These are phyloP conservation scores for Cucurbita pepo DNA, from an alignment of 306 rosid species.

Conservation along the genomic window DNA sequence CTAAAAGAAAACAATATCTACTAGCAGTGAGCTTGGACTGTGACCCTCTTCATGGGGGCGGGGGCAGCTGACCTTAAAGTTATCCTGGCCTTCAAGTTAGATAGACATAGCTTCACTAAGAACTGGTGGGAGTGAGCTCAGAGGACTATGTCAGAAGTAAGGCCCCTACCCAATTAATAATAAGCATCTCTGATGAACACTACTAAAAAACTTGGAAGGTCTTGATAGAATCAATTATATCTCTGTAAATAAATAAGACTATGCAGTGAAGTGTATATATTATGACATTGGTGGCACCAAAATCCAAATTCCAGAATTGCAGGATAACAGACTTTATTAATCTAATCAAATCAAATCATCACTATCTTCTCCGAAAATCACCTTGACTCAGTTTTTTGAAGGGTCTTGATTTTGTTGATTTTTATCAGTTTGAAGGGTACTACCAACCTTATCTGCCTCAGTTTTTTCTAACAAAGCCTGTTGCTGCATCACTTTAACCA, in stretches of 20 bases:
- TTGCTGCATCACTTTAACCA: conserved; percentile 53
- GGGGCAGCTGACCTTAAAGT: no score
- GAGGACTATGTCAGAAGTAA: no score
- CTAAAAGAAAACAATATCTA: no score
- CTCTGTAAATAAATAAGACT: neutral
- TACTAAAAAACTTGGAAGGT: neutral
- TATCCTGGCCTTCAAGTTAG: no score
- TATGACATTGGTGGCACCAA: neutral
- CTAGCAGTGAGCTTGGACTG: no score
- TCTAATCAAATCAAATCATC: conserved; percentile 1
- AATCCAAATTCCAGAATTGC: neutral
- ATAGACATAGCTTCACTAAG: no score
- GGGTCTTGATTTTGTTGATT: conserved; percentile 10
- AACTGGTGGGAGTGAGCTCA: no score
- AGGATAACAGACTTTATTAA: neutral
- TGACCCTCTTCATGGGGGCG: no score
- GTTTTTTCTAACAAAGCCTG: conserved; percentile 42
- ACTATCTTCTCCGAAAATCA: conserved; percentile 2
- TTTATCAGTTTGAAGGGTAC: conserved; percentile 9
- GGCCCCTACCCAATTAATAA: neutral
- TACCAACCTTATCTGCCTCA: conserved; percentile 22
- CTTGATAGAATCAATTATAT: neutral
- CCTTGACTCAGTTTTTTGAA: conserved; percentile 25
- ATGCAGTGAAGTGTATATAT: neutral
- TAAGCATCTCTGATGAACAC: neutral